phyloP scores from a whole-genome alignment of 768 basidiomycete species.

The Phaeolepiota aurea region DNA sequence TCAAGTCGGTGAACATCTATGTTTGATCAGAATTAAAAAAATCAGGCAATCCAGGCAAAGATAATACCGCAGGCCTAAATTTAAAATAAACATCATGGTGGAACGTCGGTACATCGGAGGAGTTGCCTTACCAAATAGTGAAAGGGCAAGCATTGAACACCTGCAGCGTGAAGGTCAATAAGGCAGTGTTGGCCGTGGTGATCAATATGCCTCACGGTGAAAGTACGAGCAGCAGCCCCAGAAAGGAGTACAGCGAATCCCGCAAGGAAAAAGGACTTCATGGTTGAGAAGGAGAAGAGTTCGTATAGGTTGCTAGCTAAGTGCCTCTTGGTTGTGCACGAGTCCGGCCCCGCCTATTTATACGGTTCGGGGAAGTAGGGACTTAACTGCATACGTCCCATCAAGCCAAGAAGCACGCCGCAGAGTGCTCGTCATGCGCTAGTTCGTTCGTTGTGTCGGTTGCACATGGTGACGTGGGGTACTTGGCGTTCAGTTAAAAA shows the following conservation, averaged over 20 bases:
- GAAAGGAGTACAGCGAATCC: slow-evolving; percentile 19
- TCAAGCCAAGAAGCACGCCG: neutral
- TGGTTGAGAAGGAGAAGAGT: slow-evolving; percentile 6
- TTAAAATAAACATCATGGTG: neutral
- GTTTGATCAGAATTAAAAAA: neutral
- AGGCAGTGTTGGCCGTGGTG: neutral
- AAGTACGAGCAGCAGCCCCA: slow-evolving; percentile 39
- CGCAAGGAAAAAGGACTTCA: slow-evolving; percentile 19
- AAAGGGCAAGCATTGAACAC: slow-evolving; percentile 58
- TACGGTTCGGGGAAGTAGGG: neutral
- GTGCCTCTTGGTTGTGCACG: neutral
- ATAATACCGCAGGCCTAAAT: slow-evolving; percentile 1
- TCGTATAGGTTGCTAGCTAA: neutral
- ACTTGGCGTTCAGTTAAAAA: too few species aligned
- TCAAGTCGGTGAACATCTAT: slow-evolving; percentile 43
- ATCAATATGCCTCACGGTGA: slow-evolving; percentile 30
- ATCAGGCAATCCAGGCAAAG: too few species aligned
- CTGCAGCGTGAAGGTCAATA: slow-evolving; percentile 10
- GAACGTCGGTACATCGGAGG: neutral
- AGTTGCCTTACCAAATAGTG: slow-evolving; percentile 48
- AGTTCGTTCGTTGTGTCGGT: too few species aligned
- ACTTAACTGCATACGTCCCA: neutral
- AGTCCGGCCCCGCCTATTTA: too few species aligned
- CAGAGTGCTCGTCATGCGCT: too few species aligned
- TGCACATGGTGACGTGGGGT: neutral